Conservation (phyloP, 2,329 filamentous ascomycete genomes). For the Arthrobotrys iridis region DNA sequence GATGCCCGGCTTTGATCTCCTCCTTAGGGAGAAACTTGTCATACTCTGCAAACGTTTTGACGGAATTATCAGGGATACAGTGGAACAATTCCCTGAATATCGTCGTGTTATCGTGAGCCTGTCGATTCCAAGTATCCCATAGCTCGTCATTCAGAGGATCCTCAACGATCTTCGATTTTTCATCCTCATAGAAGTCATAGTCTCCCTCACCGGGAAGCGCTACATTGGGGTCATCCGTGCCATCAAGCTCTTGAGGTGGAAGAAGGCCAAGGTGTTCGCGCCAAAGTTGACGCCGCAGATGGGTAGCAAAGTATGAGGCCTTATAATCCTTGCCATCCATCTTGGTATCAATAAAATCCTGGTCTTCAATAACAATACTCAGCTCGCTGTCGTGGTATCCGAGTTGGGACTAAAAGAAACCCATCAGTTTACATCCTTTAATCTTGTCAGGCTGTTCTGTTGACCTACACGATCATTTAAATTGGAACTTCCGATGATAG, state of each 20-base stretch:
- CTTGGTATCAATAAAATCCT: slow-evolving; percentile 72
- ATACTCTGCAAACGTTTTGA: slow-evolving; percentile 91
- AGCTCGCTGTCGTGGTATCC: slow-evolving; percentile 92
- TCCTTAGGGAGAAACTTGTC: slow-evolving; percentile 77
- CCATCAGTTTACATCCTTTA: not conserved
- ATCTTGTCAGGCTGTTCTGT: not conserved
- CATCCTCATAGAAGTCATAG: slow-evolving; percentile 74
- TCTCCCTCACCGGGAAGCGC: slow-evolving; percentile 73
- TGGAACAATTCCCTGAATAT: slow-evolving; percentile 84
- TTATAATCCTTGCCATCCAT: slow-evolving; percentile 83
- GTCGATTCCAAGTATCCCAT: slow-evolving; percentile 74
- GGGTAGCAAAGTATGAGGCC: slow-evolving; percentile 83
- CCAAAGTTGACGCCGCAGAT: slow-evolving; percentile 83
- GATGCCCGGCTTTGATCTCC: slow-evolving; percentile 81
- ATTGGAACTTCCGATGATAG: slow-evolving; percentile 87
- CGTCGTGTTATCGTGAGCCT: slow-evolving; percentile 76
- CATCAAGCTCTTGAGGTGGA: slow-evolving; percentile 76
- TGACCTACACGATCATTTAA: slow-evolving; percentile 77
- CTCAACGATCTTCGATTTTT: slow-evolving; percentile 72
- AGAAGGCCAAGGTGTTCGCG: slow-evolving; percentile 88
- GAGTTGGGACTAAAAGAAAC: slow-evolving; percentile 69
- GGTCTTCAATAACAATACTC: slow-evolving; percentile 88
- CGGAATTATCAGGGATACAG: slow-evolving; percentile 87
- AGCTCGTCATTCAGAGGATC: slow-evolving; percentile 73
- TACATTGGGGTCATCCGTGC: slow-evolving; percentile 74